Base-by-base conservation (phyloP, 2,329 filamentous ascomycete genomes). In the Fusarium abutilonis region DNA sequence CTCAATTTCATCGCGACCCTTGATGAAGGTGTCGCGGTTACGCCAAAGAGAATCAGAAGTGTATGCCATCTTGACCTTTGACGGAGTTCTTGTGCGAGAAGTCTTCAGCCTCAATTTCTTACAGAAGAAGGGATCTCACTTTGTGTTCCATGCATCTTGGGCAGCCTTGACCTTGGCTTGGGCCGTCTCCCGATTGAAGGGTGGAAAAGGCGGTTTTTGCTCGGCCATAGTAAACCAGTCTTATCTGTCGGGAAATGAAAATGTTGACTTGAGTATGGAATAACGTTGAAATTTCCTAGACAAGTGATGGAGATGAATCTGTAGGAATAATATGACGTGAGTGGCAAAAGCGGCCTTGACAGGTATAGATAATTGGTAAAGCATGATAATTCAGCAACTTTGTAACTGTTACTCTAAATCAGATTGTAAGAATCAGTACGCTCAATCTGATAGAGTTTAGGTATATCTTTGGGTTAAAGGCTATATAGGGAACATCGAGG, bases 61-160 rank as follows among this genome's bases (percentile, higher is more conserved):
- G 72, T 96, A 96, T 1, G 86, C 90, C 68, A 87, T 82, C 46
- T 90, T 86, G 29, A 95, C 82, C 2, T 76, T 76, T 4, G 80
- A 77, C 0, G 91, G 90, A 59, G 91, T 80, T 69, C 89, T 92
- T 57, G 4, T 8, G 4, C 8, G 13, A 1, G 6, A 40, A 26
- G 23, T 9, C 23, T 7, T 64, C 2, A 64, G 41, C 4, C 29
- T 10, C 9, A 14, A 6, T 7, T 19, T 1, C 13, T 29, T 3
- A 17, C 31, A 14, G 5, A 4, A 9, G 9, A 10, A 9, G 9
- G 13, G 6, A 6, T 15, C 78, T 65, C 75, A 91, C 89, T 80
- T 84, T 1, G 87, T 89, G 70, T 96, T 96, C 92, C 92, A 96
- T 4, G 89, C 80, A 73, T 92, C 85, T 73, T 96, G 92, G 0